phyloP scores from a whole-genome alignment of 1,139 yeast genomes.

The Sugiyamaella castrensis region DNA sequence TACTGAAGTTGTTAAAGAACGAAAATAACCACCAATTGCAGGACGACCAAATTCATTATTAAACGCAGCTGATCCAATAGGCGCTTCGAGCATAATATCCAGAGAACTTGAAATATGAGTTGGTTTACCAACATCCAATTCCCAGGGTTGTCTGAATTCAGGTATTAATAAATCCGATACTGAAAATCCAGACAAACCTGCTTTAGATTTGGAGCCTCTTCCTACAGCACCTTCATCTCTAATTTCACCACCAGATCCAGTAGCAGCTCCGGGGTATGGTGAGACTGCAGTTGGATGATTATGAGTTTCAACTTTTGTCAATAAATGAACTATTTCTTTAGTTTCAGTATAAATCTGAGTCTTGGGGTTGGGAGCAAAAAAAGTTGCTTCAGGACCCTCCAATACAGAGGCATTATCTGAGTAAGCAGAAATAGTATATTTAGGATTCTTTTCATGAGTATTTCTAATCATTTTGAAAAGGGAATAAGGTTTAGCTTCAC shows the following conservation, averaged over 20 bases:
- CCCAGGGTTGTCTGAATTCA: constrained; percentile 90
- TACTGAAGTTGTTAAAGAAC: constrained; percentile 86
- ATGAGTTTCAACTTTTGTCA: constrained; percentile 96
- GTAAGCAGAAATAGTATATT: constrained; percentile 87
- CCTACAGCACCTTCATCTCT: constrained; percentile 99
- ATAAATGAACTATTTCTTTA: constrained; percentile 78
- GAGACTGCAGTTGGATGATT: constrained; percentile 99
- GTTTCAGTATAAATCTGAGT: constrained; percentile 71
- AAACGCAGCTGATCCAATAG: constrained; percentile 96
- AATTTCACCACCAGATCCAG: constrained; percentile 99
- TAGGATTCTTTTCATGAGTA: constrained; percentile 79
- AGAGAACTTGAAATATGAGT: constrained; percentile 87
- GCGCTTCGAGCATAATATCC: constrained; percentile 96
- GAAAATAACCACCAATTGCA: constrained; percentile 92
- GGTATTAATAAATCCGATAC: constrained; percentile 92
- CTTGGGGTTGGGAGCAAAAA: constrained; percentile 72
- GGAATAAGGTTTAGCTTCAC: constrained; percentile 64
- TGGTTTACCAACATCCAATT: constrained; percentile 82
- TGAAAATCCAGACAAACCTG: constrained; percentile 91
- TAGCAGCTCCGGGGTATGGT: constrained; percentile 99
- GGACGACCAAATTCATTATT: constrained; percentile 99
- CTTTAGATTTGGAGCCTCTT: constrained; percentile 94
- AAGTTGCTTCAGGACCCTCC: constrained; percentile 69
- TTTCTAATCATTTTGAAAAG: constrained; percentile 95
- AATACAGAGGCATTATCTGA: constrained; percentile 98